Conservation (phyloP, 768 basidiomycete genomes). For the Kwoniella sp. region DNA sequence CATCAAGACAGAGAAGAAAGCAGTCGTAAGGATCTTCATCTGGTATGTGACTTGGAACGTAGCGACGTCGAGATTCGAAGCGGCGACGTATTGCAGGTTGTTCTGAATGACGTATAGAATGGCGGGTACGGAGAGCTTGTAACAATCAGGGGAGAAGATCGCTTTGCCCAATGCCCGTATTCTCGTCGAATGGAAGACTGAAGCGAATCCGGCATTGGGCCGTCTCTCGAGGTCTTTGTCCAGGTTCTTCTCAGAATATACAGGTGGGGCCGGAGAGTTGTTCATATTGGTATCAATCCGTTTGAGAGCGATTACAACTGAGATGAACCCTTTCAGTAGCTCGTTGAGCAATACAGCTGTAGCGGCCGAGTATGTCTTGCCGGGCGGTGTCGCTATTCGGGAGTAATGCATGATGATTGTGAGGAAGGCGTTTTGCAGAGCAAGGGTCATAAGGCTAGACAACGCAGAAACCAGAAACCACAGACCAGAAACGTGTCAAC, state of each 20-base stretch:
- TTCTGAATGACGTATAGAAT: constrained; percentile 95
- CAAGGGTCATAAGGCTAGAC: constrained; percentile 60
- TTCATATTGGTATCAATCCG: constrained; percentile 59
- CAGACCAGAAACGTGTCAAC: too few relatives aligned
- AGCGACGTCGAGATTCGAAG: constrained; percentile 87
- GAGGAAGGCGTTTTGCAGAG: constrained; percentile 85
- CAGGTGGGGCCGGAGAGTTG: constrained; percentile 19
- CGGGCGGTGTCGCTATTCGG: constrained; percentile 74
- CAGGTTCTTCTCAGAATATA: constrained; percentile 27
- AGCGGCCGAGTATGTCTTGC: constrained; percentile 83
- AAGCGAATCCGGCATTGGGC: constrained; percentile 21
- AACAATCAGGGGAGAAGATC: constrained; percentile 86
- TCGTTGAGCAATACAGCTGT: constrained; percentile 93
- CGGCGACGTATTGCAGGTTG: constrained; percentile 92
- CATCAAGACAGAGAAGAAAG: constrained; percentile 80
- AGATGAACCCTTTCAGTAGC: constrained; percentile 86
- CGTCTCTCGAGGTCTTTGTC: constrained; percentile 6
- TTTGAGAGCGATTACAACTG: constrained; percentile 76
- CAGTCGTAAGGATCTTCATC: constrained; percentile 96
- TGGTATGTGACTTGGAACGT: constrained; percentile 97
- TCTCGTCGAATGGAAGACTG: constrained; percentile 55
- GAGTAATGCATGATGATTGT: constrained; percentile 98
- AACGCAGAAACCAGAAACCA: constrained; percentile 12
- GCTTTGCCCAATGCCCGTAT: constrained; percentile 66
- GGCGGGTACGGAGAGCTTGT: constrained; percentile 96